Conservation (phyloP, 805 yeast species). For the Peterozyma xylosa region DNA sequence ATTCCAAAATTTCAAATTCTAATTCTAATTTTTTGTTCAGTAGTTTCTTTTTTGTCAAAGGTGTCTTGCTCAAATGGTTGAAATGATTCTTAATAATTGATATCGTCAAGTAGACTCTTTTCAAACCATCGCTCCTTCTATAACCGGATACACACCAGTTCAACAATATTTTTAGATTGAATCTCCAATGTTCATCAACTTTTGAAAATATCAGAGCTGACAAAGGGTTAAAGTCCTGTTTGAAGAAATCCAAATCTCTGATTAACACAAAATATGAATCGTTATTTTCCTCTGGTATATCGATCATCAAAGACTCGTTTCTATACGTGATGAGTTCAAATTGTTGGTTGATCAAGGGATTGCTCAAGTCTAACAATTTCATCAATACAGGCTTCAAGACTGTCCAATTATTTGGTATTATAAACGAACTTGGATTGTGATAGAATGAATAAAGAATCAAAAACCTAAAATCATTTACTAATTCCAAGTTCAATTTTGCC, state of each 20-base stretch:
- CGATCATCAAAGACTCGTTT: slow-evolving; percentile 64
- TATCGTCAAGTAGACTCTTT: slow-evolving; percentile 16
- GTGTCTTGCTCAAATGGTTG: not conserved
- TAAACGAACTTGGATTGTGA: slow-evolving; percentile 49
- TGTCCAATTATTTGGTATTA: slow-evolving; percentile 59
- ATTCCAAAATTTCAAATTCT: slow-evolving; percentile 23
- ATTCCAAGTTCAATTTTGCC: not conserved
- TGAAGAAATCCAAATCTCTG: slow-evolving; percentile 19
- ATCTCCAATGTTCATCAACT: slow-evolving; percentile 17
- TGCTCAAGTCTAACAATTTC: slow-evolving; percentile 26
- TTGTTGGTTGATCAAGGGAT: slow-evolving; percentile 32
- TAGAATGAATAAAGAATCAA: slow-evolving; percentile 36
- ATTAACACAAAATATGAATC: slow-evolving; percentile 14
- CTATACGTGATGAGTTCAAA: slow-evolving; percentile 56
- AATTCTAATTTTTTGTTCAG: slow-evolving; percentile 20
- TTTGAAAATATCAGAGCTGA: slow-evolving; percentile 8
- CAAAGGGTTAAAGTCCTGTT: slow-evolving; percentile 12
- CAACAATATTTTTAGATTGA: slow-evolving; percentile 14
- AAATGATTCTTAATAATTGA: slow-evolving; percentile 16
- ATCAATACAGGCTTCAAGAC: slow-evolving; percentile 40
- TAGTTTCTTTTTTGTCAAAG: slow-evolving; percentile 8
- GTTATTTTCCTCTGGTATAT: slow-evolving; percentile 15
- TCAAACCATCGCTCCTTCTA: slow-evolving; percentile 7
- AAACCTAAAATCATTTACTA: slow-evolving; percentile 17
- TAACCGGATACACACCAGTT: slow-evolving; percentile 23